Evolutionary conservation across 192 early-diverging fungal genomes (phyloP), one percentile per base, ranked within the genome.

Genomic region (Lobosporangium transversale): DNA sequence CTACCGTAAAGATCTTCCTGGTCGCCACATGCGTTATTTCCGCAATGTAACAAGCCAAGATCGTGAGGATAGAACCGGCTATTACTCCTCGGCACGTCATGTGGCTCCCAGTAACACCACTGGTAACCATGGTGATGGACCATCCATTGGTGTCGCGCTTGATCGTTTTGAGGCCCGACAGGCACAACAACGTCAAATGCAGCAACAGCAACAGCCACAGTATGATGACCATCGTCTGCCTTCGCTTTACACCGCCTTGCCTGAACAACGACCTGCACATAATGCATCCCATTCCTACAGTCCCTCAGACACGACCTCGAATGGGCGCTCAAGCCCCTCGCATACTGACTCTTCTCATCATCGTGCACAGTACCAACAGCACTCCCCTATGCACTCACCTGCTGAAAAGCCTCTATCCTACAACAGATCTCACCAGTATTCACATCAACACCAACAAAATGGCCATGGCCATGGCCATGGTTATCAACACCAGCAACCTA

Each of bases 1-100:
- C 48, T 76, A 76, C 35, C 63, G 73, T 12, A 67, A 61, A 20
- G 73, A 76, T 48, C 27, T 76, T 21, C 73, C 73, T 33, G 64
- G 65, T 57, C 73, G 73, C 24, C 73, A 76, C 30, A 76, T 76
- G 73, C 73, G 73, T 0, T 76, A 76, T 53, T 76, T 76, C 36
- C 65, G 73, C 30, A 67, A 76, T 43, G 73, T 76, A 15, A 76
- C 73, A 12, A 76, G 73, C 31, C 58, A 76, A 62, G 73, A 76
- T 23, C 64, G 73, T 26, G 73, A 76, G 23, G 73, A 76, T 30
- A 53, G 59, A 21, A 48, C 58, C 0, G 73, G 73, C 9, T 76
- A 76, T 17, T 76, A 76, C 32, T 76, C 73, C 15, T 76, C 73
- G 0, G 73, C 73, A 15, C 55, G 73, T 6, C 73, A 76, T 62